Conservation (phyloP, 371 early-diverging fungal genomes). For the Circinella umbellata region DNA sequence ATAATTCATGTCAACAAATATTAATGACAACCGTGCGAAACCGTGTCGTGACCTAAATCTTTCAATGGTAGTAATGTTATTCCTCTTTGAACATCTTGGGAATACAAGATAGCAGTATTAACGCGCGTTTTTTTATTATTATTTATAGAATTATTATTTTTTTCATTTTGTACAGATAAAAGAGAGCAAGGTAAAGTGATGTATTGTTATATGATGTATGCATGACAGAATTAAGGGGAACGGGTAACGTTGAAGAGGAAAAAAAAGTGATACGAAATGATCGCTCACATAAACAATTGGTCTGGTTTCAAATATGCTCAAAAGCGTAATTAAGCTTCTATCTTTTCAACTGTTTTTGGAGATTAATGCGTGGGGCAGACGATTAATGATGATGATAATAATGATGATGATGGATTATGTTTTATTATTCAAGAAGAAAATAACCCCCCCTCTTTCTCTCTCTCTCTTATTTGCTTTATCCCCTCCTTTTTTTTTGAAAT, state of each 20-base stretch:
- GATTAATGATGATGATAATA: background rate
- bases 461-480: background rate
- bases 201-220: too few relatives aligned
- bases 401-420: background rate
- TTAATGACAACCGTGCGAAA: background rate
- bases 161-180: background rate
- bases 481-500: constrained; percentile 11
- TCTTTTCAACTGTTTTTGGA: background rate
- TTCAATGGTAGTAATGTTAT: too few relatives aligned
- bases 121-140: too few relatives aligned
- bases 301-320: constrained; percentile 23
- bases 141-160: too few relatives aligned
- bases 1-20: too few relatives aligned
- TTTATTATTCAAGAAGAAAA: too few relatives aligned
- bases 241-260: background rate
- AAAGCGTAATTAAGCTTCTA: constrained; percentile 4
- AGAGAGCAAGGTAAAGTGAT: background rate
- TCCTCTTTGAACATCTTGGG: too few relatives aligned
- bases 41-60: background rate
- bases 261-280: constrained; percentile 5
- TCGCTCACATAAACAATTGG: constrained; percentile 19
- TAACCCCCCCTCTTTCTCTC: too few relatives aligned
- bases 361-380: background rate
- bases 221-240: too few relatives aligned
- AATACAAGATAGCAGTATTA: too few relatives aligned